Evolutionary conservation across 2,329 filamentous ascomycete genomes (phyloP), one percentile per base, ranked within the genome.

Genomic region (Aureobasidium sp.): DNA sequence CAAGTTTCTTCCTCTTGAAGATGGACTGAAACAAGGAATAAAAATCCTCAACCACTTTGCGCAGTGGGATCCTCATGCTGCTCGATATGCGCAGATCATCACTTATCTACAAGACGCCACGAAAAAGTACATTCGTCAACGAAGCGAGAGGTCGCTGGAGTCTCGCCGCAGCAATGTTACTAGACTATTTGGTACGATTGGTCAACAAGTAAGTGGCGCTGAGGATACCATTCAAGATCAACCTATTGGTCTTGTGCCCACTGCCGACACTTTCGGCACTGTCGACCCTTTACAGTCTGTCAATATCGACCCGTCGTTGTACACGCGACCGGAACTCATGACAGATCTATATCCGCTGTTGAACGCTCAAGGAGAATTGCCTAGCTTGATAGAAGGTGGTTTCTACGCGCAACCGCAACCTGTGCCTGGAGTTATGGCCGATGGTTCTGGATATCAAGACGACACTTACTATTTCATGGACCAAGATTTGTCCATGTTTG

Each of bases 1-100:
- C 15, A 50, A 67, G 15, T 61, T 51, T 17, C 20, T 55, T 1
- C 62, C 65, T 10, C 67, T 69, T 24, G 66, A 71, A 43, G 65
- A 66, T 7, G 65, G 67, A 9, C 66, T 67, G 50, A 59, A 63
- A 34, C 61, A 63, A 10, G 66, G 66, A 0, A 67, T 70, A 15
- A 12, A 48, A 3, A 67, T 68, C 15, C 62, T 72, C 29, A 66
- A 69, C 29, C 67, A 69, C 44, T 72, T 72, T 59, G 67, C 67
- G 12, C 62, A 61, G 13, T 63, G 64, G 34, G 70, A 72, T 44
- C 67, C 69, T 13, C 69, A 70, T 43, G 70, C 70, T 2, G 60
- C 65, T n/a, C 69, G 70, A n/a, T 71, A 72, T 32, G 67, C 67
- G 5, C 32, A 66, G 7, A 69, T 70, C 12, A 65, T 67, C 8